Evolutionary conservation across 225 moss, liverwort and hornwort genomes (phyloP).

Genomic region (Pseudoscleropodium purum): DNA sequence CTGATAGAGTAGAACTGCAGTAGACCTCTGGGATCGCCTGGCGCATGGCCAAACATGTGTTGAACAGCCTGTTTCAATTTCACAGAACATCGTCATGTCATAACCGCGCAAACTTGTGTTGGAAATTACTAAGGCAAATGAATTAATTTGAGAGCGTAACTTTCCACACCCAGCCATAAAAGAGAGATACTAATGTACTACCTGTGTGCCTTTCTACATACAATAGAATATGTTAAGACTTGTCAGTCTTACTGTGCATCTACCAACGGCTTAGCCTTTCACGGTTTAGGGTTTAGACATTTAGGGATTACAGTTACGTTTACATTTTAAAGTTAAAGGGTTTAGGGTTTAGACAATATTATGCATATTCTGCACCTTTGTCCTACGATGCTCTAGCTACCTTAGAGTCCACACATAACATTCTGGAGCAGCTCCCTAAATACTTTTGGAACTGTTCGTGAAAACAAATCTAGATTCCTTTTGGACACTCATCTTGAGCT

Average conservation of each 20-base stretch:
- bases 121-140: background rate
- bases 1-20: constrained; percentile 60
- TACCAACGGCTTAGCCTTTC: background rate
- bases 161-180: background rate
- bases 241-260: background rate
- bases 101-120: background rate
- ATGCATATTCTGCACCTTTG: background rate
- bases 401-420: background rate
- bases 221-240: background rate
- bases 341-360: background rate
- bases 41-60: constrained; percentile 30
- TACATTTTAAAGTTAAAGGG: background rate
- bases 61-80: constrained; percentile 56
- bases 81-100: background rate
- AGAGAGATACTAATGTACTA: background rate
- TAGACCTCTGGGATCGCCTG: constrained; percentile 39
- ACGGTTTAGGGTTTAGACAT: background rate
- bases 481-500: background rate
- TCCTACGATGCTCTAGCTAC: background rate
- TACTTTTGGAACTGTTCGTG: background rate
- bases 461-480: background rate
- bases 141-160: background rate
- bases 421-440: background rate
- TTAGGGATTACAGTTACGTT: background rate
- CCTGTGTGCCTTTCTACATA: background rate